A percentile compares a stretch with the other conserved stretches of the same genome.
Evolutionary conservation across 2,329 filamentous ascomycete species (phyloP).

Genomic region (Microdochium bolleyi): DNA sequence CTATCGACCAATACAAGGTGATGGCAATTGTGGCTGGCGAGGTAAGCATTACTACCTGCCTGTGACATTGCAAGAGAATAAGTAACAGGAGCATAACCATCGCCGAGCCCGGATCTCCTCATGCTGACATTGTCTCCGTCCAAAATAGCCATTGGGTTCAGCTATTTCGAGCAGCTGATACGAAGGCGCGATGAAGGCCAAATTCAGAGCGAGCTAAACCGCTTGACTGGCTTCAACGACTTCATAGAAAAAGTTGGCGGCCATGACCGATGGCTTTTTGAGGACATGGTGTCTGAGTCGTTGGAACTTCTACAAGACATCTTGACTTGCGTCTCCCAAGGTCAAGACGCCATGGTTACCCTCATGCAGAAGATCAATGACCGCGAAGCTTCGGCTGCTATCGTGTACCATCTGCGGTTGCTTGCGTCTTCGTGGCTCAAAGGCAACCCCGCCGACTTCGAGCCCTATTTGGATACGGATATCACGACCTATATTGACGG

Average conservation of each 20-base stretch:
- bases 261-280: conserved; percentile 61
- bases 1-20: conserved; percentile 81
- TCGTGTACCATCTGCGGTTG: conserved; percentile 80
- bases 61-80: conserved; percentile 4
- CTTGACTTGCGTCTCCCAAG: conserved; percentile 48
- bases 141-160: conserved; percentile 73
- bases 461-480: conserved; percentile 57
- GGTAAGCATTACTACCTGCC: conserved; percentile 53
- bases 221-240: conserved; percentile 64
- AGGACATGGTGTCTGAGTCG: conserved; percentile 77
- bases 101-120: conserved; percentile 6
- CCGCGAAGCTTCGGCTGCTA: conserved; percentile 54
- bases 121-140: conserved; percentile 3
- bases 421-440: conserved; percentile 82
- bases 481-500: conserved; percentile 53
- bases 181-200: conserved; percentile 55
- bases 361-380: conserved; percentile 70
- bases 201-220: conserved; percentile 61
- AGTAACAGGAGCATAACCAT: too few relatives aligned
- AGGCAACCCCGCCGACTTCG: conserved; percentile 59
- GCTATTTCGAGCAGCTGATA: conserved; percentile 83
- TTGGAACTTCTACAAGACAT: conserved; percentile 60
- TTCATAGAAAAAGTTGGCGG: conserved; percentile 66
- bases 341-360: conserved; percentile 42
- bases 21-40: conserved; percentile 97